Conservation (phyloP, 2,329 filamentous ascomycete species). For the Phaeosphaeria sp. region DNA sequence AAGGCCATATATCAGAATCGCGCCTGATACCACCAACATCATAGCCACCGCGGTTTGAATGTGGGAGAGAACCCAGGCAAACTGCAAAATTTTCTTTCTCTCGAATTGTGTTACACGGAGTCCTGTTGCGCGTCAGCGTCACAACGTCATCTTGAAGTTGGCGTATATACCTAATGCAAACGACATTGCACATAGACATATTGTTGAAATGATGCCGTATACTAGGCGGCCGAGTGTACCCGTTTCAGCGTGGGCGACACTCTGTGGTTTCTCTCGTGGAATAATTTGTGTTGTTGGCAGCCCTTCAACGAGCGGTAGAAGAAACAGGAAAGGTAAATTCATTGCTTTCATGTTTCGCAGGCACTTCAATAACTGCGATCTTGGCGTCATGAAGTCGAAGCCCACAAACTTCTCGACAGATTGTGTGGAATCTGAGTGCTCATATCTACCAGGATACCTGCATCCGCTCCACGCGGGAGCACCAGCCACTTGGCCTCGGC, state of each 20-base stretch:
- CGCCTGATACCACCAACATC: background rate
- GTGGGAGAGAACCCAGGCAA: background rate
- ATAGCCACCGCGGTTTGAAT: background rate
- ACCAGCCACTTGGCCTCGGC: background rate
- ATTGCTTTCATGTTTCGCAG: background rate
- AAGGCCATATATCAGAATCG: background rate
- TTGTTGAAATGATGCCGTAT: background rate
- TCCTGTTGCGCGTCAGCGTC: background rate
- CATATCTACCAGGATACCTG: background rate
- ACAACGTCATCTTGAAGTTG: background rate
- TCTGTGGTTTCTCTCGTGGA: background rate
- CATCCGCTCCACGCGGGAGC: background rate
- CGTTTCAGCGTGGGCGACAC: background rate
- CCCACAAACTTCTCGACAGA: background rate
- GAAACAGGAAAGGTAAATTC: background rate
- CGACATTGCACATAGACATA: background rate
- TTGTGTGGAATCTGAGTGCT: background rate
- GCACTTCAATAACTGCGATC: too few relatives aligned
- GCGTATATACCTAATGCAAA: background rate
- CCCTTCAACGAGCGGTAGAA: background rate
- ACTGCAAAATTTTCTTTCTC: background rate
- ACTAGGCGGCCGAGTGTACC: background rate
- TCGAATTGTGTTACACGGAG: background rate
- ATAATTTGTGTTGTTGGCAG: background rate
- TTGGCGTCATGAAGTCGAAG: too few relatives aligned